phyloP scores from a whole-genome alignment of 2,329 filamentous ascomycete genomes.

The Ascosphaera acerosa region DNA sequence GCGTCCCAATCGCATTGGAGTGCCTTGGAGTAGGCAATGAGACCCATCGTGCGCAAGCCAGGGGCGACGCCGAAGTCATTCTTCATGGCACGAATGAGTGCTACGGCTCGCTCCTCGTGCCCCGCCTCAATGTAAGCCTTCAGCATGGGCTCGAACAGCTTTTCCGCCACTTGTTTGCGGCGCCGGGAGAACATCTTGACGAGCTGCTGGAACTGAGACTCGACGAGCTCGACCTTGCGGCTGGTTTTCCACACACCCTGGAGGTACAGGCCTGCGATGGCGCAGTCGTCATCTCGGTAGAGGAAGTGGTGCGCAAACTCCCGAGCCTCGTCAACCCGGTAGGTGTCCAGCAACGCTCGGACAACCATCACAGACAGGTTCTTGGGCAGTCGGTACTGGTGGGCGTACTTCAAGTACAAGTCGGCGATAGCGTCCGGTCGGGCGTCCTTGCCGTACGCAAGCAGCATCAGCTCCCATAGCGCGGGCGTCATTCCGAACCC shows the following conservation, averaged over 20 bases:
- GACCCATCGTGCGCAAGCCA: conserved; percentile 13
- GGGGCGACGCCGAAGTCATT: conserved; percentile 10
- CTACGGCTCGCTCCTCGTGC: conserved; percentile 12
- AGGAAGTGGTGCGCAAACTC: conserved; percentile 13
- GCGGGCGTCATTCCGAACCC: conserved; percentile 10
- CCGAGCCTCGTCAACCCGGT: conserved; percentile 15
- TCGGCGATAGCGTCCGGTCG: conserved; percentile 14
- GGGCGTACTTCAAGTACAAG: conserved; percentile 11
- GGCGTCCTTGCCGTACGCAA: conserved; percentile 13
- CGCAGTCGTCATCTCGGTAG: conserved; percentile 12
- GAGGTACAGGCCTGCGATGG: conserved; percentile 15
- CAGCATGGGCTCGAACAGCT: conserved; percentile 17
- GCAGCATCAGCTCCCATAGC: conserved; percentile 16
- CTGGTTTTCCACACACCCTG: conserved; percentile 17
- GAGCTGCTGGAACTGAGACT: conserved; percentile 12
- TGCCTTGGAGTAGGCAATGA: conserved; percentile 15
- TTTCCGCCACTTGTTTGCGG: conserved; percentile 12
- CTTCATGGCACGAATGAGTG: conserved; percentile 14
- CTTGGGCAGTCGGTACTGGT: conserved; percentile 10
- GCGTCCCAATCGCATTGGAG: conserved; percentile 16
- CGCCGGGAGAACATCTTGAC: conserved; percentile 9
- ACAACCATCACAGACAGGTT: conserved; percentile 14
- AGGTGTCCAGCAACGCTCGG: conserved; percentile 15
- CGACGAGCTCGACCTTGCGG: conserved; percentile 13
- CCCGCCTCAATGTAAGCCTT: conserved; percentile 17